Base-by-base conservation (phyloP, 1,284 basidiomycete species). In the Trametes hirsuta region DNA sequence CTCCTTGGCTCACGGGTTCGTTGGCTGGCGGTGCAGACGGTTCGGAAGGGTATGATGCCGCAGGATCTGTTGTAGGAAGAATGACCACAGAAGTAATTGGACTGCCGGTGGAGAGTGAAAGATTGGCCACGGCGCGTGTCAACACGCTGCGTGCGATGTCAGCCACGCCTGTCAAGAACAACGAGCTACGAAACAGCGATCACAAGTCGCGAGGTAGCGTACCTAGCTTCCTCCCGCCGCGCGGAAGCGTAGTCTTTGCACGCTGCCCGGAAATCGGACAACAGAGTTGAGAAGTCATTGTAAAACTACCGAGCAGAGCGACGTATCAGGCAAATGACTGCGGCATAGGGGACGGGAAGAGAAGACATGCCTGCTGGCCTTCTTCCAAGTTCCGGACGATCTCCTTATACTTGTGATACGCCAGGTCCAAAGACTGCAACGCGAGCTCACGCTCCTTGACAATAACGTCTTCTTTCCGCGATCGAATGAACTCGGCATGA, bases 321-420 rank as follows among this genome's bases (percentile, higher is more conserved):
- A 9, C 41, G 48, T n/a, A 48, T 51, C 18, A 65, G 35, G 15
- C 36, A 22, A 44, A 41, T 37, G 9, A 14, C 18, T 3, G 15
- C 15, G 36, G 22, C 14, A 48, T 39, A 15, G 36, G 34, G 15
- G 4, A 10, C 34, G 45, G 47, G 6, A 9, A 37, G 15, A 42
- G 47, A 55, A 47, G 21, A 53, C 75, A 34, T 65, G 89, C 92
- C 79, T 94, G 90, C 66, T 94, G 81, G 1, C 96, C 96, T 72
- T 98, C 95, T 53, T 93, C 88, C 11, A 97, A 79, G 72, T 98
- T 95, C 55, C 86, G 84, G 1, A 80, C 81, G 15, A 97, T 91
- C 74, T 98, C 95, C 50, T 85, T 82, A 75, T 96, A 97, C 71
- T 94, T 94, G 76, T 89, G 88, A 74, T 94, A 94, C 0, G 94